Evolutionary conservation across 352 stramenopile species (phyloP), one percentile per base, ranked within the genome.

Genomic region (Halophytophthora batemanensis): DNA sequence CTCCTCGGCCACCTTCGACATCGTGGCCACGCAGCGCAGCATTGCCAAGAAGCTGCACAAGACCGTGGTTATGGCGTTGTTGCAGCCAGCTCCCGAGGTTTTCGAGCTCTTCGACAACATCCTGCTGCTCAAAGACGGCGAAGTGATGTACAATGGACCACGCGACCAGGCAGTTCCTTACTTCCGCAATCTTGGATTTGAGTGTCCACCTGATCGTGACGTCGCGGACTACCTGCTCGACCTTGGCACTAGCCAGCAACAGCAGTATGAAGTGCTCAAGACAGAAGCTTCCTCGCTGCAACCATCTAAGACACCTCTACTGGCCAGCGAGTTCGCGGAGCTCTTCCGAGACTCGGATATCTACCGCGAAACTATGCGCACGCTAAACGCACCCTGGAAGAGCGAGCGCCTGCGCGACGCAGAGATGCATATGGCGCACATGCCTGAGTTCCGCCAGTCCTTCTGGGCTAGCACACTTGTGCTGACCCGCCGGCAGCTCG

Each of bases 91-190:
- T 8, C 90, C 90, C 8, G 88, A 97, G 69, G 87, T 90, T 11
- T 87, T 92, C 31, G 72, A 70, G 15, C 62, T 96, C 14, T 97
- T 97, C 67, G 90, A 97, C 60, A 78, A 96, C 48, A 49, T 97
- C 6, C 82, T 96, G 21, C 36, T 97, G 13, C 53, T 97, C 18
- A 81, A 82, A 56, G 63, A 88, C 25, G 88, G 90, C 33, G 53
- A 65, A 14, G 64, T 97, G 19, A 77, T 96, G 33, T 97, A 91
- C 58, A 51, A 49, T 96, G 34, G 57, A 90, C 34, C 77, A 72
- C 60, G 64, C 73, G 37, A 85, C 6, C 36, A 90, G 1, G 53
- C 29, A 1, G n/a, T 56, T 10, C 22, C 14, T 6, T 59, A 59
- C 22, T 59, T 59, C 23, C 7, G 37, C 25, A 21, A 17, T 21